These are phyloP conservation scores for Cyberlindnera veronae DNA, from an alignment of 805 yeast species.

Conservation along the genomic window DNA sequence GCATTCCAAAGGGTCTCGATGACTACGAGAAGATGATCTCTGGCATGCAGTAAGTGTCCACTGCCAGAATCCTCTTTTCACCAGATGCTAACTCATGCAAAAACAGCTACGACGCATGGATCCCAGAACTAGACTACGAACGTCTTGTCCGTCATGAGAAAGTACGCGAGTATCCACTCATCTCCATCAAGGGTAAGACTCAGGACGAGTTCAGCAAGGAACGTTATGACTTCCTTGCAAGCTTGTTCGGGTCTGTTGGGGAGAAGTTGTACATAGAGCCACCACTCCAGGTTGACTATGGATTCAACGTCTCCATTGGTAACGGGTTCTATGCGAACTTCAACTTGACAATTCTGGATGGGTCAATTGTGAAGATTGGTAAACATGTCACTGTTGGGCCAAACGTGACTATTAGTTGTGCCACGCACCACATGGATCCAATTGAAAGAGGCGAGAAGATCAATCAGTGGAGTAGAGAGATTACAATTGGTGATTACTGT, in stretches of 20 bases:
- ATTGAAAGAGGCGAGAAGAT: conserved; percentile 31
- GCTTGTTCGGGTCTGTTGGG: conserved; percentile 45
- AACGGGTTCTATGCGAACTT: conserved; percentile 58
- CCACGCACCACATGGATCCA: conserved; percentile 61
- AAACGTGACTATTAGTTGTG: conserved; percentile 53
- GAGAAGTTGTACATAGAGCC: conserved; percentile 44
- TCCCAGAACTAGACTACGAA: conserved; percentile 26
- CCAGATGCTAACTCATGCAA: neutral
- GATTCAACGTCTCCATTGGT: conserved; percentile 57
- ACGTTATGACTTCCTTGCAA: conserved; percentile 33
- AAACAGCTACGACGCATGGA: conserved; percentile 36
- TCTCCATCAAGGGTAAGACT: conserved; percentile 25
- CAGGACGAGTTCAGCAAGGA: conserved; percentile 33
- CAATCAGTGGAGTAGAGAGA: conserved; percentile 52
- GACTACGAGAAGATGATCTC: conserved; percentile 57
- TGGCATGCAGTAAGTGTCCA: conserved; percentile 41
- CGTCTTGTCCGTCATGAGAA: conserved; percentile 28
- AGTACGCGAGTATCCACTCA: conserved; percentile 27
- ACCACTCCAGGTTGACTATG: conserved; percentile 64
- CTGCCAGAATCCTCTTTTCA: conserved; percentile 5
- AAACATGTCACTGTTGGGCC: conserved; percentile 63
- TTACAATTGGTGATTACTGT: conserved; percentile 58
- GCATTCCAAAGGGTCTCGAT: conserved; percentile 23
- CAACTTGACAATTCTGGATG: conserved; percentile 52
- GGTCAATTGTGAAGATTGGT: conserved; percentile 58